A percentile compares a stretch with the other conserved stretches of the same genome.
phyloP scores from a whole-genome alignment of 2,329 filamentous ascomycete species.

The Neoascochyta sp. region DNA sequence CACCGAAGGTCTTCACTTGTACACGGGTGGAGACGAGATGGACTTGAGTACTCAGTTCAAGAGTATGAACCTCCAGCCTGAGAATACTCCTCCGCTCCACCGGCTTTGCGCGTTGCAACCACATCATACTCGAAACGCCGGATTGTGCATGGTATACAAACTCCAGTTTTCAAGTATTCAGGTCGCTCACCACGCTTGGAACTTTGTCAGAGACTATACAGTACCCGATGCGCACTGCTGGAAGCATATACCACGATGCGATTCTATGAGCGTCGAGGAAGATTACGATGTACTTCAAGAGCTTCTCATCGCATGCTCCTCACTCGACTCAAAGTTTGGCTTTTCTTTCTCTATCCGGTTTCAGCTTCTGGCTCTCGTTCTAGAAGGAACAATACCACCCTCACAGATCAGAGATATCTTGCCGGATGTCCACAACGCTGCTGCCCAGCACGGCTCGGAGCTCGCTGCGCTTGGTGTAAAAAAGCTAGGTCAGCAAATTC shows the following conservation, averaged over 20 bases:
- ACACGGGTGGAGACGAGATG: constrained; percentile 10
- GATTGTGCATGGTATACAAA: constrained; percentile 52
- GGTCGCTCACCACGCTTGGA: constrained; percentile 34
- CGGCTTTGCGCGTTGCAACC: constrained; percentile 38
- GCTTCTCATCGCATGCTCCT: constrained; percentile 40
- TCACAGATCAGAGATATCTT: constrained; percentile 12
- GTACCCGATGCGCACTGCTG: constrained; percentile 14
- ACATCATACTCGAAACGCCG: constrained; percentile 39
- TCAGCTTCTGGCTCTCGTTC: constrained; percentile 23
- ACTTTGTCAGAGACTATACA: constrained; percentile 22
- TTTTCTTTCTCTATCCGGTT: constrained; percentile 21
- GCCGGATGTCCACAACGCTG: constrained; percentile 22
- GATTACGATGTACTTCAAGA: constrained; percentile 58
- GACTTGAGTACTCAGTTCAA: constrained; percentile 6
- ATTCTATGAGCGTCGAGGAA: too few species aligned
- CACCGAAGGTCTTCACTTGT: constrained; percentile 18
- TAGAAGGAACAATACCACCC: constrained; percentile 24
- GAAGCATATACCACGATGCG: constrained; percentile 11
- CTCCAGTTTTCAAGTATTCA: constrained; percentile 18
- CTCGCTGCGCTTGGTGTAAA: constrained; percentile 65
- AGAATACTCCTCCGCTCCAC: constrained; percentile 11
- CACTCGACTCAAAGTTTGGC: constrained; percentile 3
- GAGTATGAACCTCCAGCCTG: neutral
- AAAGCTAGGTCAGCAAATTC: constrained; percentile 59
- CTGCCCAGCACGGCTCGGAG: constrained; percentile 44